Base-by-base conservation (phyloP, 1,139 yeast genomes). In the Nakaseomyces glabratus region DNA sequence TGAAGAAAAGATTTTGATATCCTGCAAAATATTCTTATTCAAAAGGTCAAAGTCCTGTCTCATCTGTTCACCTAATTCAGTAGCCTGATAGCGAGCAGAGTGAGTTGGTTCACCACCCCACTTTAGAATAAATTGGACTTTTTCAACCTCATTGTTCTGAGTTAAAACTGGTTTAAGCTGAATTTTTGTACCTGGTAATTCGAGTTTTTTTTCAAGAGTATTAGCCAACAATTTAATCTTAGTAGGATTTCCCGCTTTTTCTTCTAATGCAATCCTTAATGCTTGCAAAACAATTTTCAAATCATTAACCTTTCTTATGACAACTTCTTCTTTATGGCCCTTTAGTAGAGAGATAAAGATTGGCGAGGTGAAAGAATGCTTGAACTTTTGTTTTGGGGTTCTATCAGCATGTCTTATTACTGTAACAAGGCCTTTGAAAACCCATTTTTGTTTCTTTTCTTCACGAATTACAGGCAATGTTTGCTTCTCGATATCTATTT, bases 81-180 rank as follows among this genome's bases (percentile, higher is more conserved):
- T 71, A 1, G 96, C 94, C 62, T 93, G 99, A 57, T 85, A 82
- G 41, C 80, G 73, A 1, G 98, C 97, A 7, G 97, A 86, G 58
- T 93, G 99, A 1, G 99, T 93, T 7, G 98, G 96, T 58, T 93
- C 99, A 45, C 99, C 99, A 49, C 98, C 98, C 98, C 98, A 93
- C 58, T 93, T 93, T 49, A 90, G 67, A 44, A 90, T 93, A 44
- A 93, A 76, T 60, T 93, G 98, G 15, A 90, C 96, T 54, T 93
- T 93, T 46, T 88, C 97, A 13, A 90, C 93, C 34, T 81, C 88
- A 7, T 74, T 72, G 25, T 73, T 79, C 6, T 66, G 63, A 48
- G 73, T 71, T 36, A 86, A 57, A 4, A 93, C 76, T 0, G 99
- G 99, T 56, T 93, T 93, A 48, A 93, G 66, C 62, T 93, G 99